Conservation (phyloP, 768 basidiomycete species). For the Podaxis pistillaris region DNA sequence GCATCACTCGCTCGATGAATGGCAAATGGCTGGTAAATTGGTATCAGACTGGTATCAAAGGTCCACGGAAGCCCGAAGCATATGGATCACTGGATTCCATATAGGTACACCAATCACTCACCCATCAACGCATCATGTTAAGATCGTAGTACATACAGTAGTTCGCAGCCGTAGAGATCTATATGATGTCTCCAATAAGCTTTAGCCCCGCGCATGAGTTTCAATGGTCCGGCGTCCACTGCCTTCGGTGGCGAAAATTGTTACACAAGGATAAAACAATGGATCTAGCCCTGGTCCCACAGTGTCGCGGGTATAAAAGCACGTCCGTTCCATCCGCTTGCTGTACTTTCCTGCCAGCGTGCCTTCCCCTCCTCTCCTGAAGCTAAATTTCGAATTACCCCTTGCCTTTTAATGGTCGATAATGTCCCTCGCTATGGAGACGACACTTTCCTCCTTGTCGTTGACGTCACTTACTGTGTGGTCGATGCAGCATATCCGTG, state of each 20-base stretch:
- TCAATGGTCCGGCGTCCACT: neutral
- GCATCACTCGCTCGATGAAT: neutral
- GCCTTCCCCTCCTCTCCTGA: neutral
- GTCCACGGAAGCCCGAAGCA: slow-evolving; percentile 7
- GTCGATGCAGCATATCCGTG: slow-evolving; percentile 13
- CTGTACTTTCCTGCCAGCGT: neutral
- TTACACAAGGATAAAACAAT: neutral
- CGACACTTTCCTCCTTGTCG: neutral
- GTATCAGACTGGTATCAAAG: neutral
- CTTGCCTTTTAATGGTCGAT: neutral
- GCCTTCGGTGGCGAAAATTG: neutral
- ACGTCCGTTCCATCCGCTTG: neutral
- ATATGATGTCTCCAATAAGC: slow-evolving; percentile 11
- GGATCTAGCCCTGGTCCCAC: slow-evolving; percentile 1
- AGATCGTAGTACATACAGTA: neutral
- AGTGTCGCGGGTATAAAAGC: neutral
- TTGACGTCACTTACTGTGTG: slow-evolving; percentile 15
- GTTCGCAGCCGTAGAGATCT: slow-evolving; percentile 8
- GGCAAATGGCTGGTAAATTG: neutral
- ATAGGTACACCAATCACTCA: neutral
- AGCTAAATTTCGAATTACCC: neutral
- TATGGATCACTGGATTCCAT: neutral
- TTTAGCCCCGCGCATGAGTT: slow-evolving; percentile 1
- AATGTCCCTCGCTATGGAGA: neutral
- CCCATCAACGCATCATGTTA: neutral